A percentile compares a stretch with the other conserved stretches of the same genome.
Evolutionary conservation across 805 yeast genomes (phyloP).

Genomic region (Spathaspora passalidarum): DNA sequence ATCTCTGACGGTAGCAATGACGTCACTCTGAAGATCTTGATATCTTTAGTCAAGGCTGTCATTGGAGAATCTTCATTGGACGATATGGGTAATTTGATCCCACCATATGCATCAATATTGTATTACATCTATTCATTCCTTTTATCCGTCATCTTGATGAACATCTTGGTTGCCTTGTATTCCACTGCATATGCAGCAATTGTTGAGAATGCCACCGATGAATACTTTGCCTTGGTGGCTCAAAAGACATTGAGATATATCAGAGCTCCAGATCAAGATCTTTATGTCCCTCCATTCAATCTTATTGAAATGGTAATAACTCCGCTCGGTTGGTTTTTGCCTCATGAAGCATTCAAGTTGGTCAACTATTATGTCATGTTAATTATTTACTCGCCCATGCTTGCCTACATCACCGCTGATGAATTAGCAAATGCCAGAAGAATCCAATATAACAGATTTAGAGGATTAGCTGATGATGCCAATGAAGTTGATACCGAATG

Average conservation of each 20-base stretch:
- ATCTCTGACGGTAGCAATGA: slow-evolving; percentile 83
- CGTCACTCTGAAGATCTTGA: slow-evolving; percentile 61
- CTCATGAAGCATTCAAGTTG: slow-evolving; percentile 28
- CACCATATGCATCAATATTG: slow-evolving; percentile 80
- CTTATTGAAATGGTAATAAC: slow-evolving; percentile 53
- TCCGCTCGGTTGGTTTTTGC: slow-evolving; percentile 33
- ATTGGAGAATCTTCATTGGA: slow-evolving; percentile 73
- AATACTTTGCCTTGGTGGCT: slow-evolving; percentile 80
- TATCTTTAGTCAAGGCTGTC: slow-evolving; percentile 67
- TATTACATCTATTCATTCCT: slow-evolving; percentile 77
- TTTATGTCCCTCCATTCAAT: slow-evolving; percentile 83
- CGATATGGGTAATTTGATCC: slow-evolving; percentile 68
- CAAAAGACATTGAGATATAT: slow-evolving; percentile 80
- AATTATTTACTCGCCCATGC: slow-evolving; percentile 64
- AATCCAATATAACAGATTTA: slow-evolving; percentile 65
- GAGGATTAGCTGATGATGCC: slow-evolving; percentile 69
- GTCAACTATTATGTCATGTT: slow-evolving; percentile 60
- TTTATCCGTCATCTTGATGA: slow-evolving; percentile 71
- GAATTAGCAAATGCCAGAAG: slow-evolving; percentile 70
- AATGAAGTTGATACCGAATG: slow-evolving; percentile 76
- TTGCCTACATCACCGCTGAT: slow-evolving; percentile 55
- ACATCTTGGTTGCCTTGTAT: slow-evolving; percentile 80
- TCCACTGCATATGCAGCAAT: slow-evolving; percentile 81
- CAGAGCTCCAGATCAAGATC: slow-evolving; percentile 84
- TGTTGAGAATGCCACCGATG: slow-evolving; percentile 79